A percentile compares a stretch with the other conserved stretches of the same genome.
phyloP scores from a whole-genome alignment of 495 filamentous ascomycete species.

The Talaromyces ruber region DNA sequence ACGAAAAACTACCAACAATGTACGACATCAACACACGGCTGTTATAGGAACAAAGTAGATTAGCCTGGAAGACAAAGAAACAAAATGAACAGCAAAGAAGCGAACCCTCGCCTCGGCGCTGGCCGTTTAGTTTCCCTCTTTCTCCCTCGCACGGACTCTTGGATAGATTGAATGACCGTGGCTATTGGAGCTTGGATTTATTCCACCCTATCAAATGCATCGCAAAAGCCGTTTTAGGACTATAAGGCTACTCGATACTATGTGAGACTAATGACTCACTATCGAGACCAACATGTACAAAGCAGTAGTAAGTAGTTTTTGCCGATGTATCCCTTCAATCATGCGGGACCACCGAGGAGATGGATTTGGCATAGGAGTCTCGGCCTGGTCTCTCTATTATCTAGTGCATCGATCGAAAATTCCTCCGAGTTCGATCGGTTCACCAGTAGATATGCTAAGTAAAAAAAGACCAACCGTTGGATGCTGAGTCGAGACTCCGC shows the following conservation, averaged over 20 bases:
- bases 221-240: neutral
- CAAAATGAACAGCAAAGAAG: neutral
- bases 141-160: neutral
- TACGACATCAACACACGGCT: neutral
- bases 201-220: neutral
- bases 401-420: neutral
- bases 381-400: neutral
- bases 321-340: neutral
- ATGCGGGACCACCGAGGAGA: neutral
- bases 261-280: neutral
- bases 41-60: neutral
- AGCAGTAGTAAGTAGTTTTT: neutral
- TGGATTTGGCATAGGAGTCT: neutral
- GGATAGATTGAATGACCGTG: neutral
- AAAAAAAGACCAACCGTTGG: neutral
- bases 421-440: neutral
- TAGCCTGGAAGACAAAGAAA: neutral
- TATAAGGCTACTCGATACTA: neutral
- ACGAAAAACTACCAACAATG: neutral
- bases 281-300: neutral
- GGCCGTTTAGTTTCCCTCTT: neutral
- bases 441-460: neutral
- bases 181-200: neutral
- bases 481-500: neutral
- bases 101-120: neutral